Base-by-base conservation (phyloP, 129 eudicot genomes). In the Tanacetum coccineum region DNA sequence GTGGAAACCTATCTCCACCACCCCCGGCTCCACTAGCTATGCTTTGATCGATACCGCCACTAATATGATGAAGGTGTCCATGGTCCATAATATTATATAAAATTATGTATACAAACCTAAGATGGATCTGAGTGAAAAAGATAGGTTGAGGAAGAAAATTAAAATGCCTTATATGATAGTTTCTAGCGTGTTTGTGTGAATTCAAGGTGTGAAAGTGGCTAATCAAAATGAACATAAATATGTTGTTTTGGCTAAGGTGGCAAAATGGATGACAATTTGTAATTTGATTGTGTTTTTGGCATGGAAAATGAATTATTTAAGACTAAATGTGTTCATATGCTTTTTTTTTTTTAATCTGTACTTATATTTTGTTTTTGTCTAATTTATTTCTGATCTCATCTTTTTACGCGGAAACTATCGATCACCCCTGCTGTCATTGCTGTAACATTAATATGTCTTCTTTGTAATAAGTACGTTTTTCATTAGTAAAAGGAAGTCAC, bases 1-100 rank as follows among this genome's bases (percentile, higher is more conserved):
- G 98, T 4, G 94, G 91, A 71, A 85, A 80, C 82, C 96, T 81
- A 63, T 85, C 92, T 8, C 81, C 83, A 0, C 75, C 72, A 3
- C 81, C 76, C 8, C 76, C 81, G n/a, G n/a, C n/a, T 2, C 57
- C 9, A 64, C 21, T 19, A 6, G 19, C 32, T 6, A 53, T 70
- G 40, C 49, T 67, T 11, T 85, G 63, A 58, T 80, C 85, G 7
- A 12, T 54, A 30, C 50, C 67, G 3, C 28, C 28, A 25, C 28
- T 25, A 25, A 25, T 1, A 26, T 74, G 79, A 71, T 78, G 84
- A 42, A 64, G 76, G 46, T 75, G 78, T 0, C 80, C 72, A 4
- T 66, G 88, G 21, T 70, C 78, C 70, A 74, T 69, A 45, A 12
- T 9, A 21, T 50, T 56, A 19, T 22, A 56, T 19, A 19, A 19